Evolutionary conservation across 495 filamentous ascomycete genomes (phyloP).

Genomic region (Aspergillus bridgeri): DNA sequence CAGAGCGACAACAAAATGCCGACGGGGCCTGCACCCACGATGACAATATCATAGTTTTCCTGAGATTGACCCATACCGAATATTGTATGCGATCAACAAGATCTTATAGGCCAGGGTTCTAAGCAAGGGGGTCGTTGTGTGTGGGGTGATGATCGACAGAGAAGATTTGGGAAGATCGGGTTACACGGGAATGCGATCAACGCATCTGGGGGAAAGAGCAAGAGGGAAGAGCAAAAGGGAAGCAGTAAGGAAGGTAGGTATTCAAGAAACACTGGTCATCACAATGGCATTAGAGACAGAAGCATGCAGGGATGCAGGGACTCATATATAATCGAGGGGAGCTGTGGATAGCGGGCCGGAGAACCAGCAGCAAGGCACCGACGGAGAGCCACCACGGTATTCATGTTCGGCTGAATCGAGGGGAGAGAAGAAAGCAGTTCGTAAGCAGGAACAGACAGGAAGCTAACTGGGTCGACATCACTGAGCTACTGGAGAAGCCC

Average conservation of each 20-base stretch:
- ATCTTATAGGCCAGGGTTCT: conserved; percentile 3
- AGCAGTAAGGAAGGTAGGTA: too few species aligned
- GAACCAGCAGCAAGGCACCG: conserved; percentile 12
- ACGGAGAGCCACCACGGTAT: conserved; percentile 41
- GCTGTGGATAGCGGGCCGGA: conserved; percentile 25
- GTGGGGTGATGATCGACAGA: conserved; percentile 8
- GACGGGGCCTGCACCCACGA: conserved; percentile 86
- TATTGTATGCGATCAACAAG: conserved; percentile 5
- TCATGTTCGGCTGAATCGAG: conserved; percentile 39
- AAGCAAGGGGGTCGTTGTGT: neutral
- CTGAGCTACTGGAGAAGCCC: conserved; percentile 1
- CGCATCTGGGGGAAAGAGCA: neutral
- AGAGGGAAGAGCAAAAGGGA: neutral
- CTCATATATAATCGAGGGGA: conserved; percentile 30
- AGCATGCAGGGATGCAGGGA: conserved; percentile 5
- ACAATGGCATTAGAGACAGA: conserved; percentile 7
- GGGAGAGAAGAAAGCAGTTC: conserved; percentile 18
- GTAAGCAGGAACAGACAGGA: conserved; percentile 1
- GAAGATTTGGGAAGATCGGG: neutral
- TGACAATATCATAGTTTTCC: conserved; percentile 68
- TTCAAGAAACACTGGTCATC: neutral
- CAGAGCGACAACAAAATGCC: conserved; percentile 83
- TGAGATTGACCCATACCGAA: conserved; percentile 35
- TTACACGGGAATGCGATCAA: conserved; percentile 5
- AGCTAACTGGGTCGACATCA: conserved; percentile 3